Conservation (phyloP, 768 basidiomycete genomes). For the Mycena rosella region DNA sequence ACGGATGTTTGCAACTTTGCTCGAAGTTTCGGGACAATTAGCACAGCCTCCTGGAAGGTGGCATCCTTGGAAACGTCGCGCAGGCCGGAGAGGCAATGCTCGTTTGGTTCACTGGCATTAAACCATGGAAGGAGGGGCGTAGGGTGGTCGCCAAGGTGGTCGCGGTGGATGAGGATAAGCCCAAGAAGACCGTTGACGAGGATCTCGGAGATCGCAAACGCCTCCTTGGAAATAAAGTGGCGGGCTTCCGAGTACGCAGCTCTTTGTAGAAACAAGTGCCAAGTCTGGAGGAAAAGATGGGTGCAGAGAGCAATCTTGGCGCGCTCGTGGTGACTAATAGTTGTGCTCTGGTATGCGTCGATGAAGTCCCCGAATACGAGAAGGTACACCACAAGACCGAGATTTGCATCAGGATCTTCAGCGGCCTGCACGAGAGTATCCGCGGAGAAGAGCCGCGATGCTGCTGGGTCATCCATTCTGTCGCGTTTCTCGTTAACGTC, state of each 20-base stretch:
- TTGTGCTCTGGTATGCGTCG: conserved; percentile 39
- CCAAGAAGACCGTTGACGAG: neutral
- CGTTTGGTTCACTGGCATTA: neutral
- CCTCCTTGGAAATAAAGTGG: neutral
- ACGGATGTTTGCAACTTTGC: neutral
- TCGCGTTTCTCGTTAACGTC: conserved; percentile 4
- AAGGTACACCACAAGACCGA: conserved; percentile 39
- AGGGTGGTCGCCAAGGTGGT: neutral
- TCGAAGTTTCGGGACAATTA: conserved; percentile 11
- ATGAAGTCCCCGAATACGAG: conserved; percentile 42
- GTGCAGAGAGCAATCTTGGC: conserved; percentile 35
- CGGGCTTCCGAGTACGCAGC: neutral
- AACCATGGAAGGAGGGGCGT: neutral
- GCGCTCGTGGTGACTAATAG: conserved; percentile 28
- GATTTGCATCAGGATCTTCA: conserved; percentile 18
- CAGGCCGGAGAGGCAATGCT: neutral
- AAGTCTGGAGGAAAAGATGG: conserved; percentile 22
- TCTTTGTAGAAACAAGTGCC: neutral
- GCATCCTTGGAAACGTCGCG: neutral
- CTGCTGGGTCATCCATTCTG: conserved; percentile 49
- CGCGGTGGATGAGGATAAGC: neutral
- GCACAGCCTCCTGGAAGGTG: neutral
- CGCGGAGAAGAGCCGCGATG: conserved; percentile 44
- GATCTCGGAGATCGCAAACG: neutral
- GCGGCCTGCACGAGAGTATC: conserved; percentile 31